These are phyloP conservation scores for Microdochium bolleyi DNA, from an alignment of 2,329 filamentous ascomycete species.

Conservation along the genomic window DNA sequence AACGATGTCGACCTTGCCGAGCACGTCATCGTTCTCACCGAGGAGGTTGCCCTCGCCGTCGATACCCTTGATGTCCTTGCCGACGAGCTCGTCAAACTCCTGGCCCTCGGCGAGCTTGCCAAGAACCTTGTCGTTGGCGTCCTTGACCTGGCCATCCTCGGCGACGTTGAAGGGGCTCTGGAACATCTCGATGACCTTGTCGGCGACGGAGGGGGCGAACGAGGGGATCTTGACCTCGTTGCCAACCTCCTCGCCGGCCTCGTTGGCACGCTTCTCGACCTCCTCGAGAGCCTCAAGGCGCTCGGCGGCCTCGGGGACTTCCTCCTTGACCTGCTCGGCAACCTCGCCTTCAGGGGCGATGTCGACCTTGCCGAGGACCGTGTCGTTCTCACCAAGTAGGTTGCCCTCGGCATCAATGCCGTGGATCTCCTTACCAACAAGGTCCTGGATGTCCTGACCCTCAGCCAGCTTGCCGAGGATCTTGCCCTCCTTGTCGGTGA, in stretches of 20 bases:
- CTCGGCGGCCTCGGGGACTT: conserved; percentile 18
- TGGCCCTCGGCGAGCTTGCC: conserved; percentile 20
- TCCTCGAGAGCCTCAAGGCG: conserved; percentile 9
- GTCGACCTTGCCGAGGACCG: conserved; percentile 53
- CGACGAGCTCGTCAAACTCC: conserved; percentile 23
- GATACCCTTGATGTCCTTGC: conserved; percentile 60
- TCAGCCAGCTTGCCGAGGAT: conserved; percentile 38
- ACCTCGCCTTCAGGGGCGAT: conserved; percentile 35
- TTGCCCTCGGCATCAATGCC: conserved; percentile 58
- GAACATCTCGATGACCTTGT: conserved; percentile 22
- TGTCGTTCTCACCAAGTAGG: conserved; percentile 55
- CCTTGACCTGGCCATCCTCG: conserved; percentile 37
- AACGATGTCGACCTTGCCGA: conserved; percentile 49
- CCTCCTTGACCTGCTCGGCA: conserved; percentile 18
- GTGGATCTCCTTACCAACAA: conserved; percentile 55
- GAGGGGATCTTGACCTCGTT: conserved; percentile 17
- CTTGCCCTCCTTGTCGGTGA: conserved; percentile 49
- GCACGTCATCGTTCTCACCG: conserved; percentile 56
- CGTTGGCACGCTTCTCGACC: conserved; percentile 13
- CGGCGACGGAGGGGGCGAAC: conserved; percentile 20
- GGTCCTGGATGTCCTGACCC: conserved; percentile 20
- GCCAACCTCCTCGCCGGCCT: conserved; percentile 3
- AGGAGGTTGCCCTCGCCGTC: conserved; percentile 60
- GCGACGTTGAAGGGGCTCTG: conserved; percentile 30
- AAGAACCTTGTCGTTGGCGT: conserved; percentile 32